These are phyloP conservation scores for Myriosclerotinia scirpicola DNA, from an alignment of 2,329 filamentous ascomycete genomes.

Conservation along the genomic window DNA sequence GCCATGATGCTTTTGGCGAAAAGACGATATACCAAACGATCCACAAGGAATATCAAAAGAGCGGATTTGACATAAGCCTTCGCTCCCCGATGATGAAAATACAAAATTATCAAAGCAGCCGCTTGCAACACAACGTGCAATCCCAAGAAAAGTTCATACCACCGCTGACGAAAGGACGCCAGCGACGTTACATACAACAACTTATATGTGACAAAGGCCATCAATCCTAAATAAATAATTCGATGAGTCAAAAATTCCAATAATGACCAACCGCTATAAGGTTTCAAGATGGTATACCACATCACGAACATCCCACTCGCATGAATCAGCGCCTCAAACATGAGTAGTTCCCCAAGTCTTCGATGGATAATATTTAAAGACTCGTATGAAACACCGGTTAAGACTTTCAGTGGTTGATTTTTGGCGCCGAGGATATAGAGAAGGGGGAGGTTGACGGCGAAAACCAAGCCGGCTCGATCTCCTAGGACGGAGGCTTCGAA, in stretches of 20 bases:
- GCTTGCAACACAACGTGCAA: constrained; percentile 58
- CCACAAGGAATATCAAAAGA: constrained; percentile 26
- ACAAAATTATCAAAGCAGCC: constrained; percentile 56
- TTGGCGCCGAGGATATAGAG: constrained; percentile 66
- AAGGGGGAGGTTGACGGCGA: constrained; percentile 51
- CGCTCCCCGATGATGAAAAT: constrained; percentile 56
- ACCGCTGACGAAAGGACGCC: constrained; percentile 57
- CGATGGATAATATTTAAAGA: constrained; percentile 65
- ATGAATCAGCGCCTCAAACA: constrained; percentile 58
- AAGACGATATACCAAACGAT: constrained; percentile 53
- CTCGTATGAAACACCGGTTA: constrained; percentile 66
- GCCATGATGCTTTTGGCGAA: constrained; percentile 51
- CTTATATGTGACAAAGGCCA: constrained; percentile 58
- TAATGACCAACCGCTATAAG: constrained; percentile 52
- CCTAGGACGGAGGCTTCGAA: constrained; percentile 54
- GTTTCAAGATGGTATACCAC: constrained; percentile 54
- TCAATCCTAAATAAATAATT: constrained; percentile 55
- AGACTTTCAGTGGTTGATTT: constrained; percentile 59
- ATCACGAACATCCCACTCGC: constrained; percentile 53
- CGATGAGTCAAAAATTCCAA: constrained; percentile 51
- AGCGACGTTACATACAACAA: constrained; percentile 62
- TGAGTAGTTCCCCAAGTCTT: constrained; percentile 61
- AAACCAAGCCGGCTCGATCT: constrained; percentile 40
- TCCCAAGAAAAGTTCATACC: constrained; percentile 63
- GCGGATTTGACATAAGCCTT: constrained; percentile 54